Base-by-base conservation (phyloP, 2,329 filamentous ascomycete genomes). In the Gyromitra esculenta region DNA sequence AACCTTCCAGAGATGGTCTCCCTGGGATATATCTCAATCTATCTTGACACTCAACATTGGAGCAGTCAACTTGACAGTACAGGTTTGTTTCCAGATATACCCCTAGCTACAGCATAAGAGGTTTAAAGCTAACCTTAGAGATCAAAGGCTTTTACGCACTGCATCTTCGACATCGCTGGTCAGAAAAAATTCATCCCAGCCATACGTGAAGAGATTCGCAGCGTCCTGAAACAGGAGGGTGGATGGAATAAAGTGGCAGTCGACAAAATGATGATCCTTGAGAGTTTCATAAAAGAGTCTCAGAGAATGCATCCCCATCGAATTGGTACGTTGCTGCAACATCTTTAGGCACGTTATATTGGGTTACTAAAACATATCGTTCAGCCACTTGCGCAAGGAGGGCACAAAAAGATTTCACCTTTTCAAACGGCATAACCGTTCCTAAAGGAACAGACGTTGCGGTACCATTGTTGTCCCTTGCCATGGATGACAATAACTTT, bases 211-310 rank as follows among this genome's bases (percentile, higher is more conserved):
- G 57, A 60, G 41, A 60, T 60, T 9, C 21, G n/a, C 37, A 18
- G 18, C 37, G 15, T 8, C n/a, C 37, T 60, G 37, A 43, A 60
- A 18, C 57, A 60, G n/a, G 57, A 60, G 21, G 57, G 57, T 60
- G 57, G n/a, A 6, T 60, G 57, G 57, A 60, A n/a, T 31, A 60
- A 60, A 43, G 37, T 35, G 2, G 57, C 57, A 2, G 57, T 60
- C 9, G 57, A 60, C 9, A 60, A 41, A 41, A 60, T 60, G 57
- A 3, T 9, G 15, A 41, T 43, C 6, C 37, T 60, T 43, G 57
- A 60, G 35, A 60, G 57, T 60, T 60, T 60, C n/a, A 43, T 60
- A 5, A 60, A 60, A 39, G 57, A 60, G 41, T 60, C 57, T 25
- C 57, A 60, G 57, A 60, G 57, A 60, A 15, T 60, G 5, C 57